A percentile compares a stretch with the other conserved stretches of the same genome.
Conservation (phyloP, 1,284 basidiomycete genomes). For the Marasmius sp. region DNA sequence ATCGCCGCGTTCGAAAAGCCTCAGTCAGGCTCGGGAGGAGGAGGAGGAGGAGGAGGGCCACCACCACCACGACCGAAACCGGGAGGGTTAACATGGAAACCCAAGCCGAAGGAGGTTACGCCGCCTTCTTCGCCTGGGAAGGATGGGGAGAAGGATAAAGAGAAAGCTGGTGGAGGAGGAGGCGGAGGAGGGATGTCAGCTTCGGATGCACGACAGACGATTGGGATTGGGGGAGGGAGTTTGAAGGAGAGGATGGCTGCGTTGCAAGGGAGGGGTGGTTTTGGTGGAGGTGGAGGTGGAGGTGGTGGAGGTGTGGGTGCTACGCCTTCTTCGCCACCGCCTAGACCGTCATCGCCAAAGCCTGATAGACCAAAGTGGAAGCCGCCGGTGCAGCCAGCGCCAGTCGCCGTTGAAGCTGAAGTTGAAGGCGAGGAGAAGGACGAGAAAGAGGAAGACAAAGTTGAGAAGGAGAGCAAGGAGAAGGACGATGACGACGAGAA, state of each 20-base stretch:
- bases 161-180: no score
- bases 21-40: no score
- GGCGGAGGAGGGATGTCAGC: conserved; percentile 74
- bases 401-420: conserved; percentile 36
- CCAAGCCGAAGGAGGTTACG: conserved; percentile 43
- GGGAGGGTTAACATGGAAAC: conserved; percentile 72
- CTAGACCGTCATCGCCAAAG: conserved; percentile 50
- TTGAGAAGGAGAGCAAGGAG: conserved; percentile 15
- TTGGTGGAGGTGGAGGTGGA: background rate
- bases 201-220: conserved; percentile 81
- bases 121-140: conserved; percentile 46
- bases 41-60: no score
- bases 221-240: conserved; percentile 62
- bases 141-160: conserved; percentile 16
- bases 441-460: conserved; percentile 10
- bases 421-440: conserved; percentile 35
- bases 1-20: conserved; percentile 81
- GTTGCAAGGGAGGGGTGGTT: conserved; percentile 51
- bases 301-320: background rate
- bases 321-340: conserved; percentile 34
- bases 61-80: no score
- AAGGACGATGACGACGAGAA: conserved; percentile 15
- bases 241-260: conserved; percentile 93
- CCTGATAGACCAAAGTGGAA: conserved; percentile 87
- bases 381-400: conserved; percentile 51